Conservation (phyloP, 176 grass and related monocot genomes). For the Oryza coarctata region DNA sequence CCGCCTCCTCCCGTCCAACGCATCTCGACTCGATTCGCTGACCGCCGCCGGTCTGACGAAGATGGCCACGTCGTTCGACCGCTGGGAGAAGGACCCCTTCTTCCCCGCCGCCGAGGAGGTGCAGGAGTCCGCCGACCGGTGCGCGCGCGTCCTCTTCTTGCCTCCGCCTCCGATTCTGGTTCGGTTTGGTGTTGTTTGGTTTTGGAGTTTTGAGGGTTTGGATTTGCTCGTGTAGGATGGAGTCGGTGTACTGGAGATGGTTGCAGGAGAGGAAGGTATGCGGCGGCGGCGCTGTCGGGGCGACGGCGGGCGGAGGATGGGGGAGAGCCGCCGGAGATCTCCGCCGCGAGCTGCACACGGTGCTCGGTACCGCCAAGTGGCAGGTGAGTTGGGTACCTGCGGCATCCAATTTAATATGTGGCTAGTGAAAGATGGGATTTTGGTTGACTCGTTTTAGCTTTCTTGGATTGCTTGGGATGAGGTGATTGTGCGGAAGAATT, state of each 20-base stretch:
- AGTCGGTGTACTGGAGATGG: slow-evolving; percentile 73
- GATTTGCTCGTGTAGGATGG: slow-evolving; percentile 54
- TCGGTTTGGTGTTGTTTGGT: background rate
- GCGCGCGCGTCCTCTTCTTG: background rate
- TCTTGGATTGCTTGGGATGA: background rate
- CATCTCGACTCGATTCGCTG: background rate
- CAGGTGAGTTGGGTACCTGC: slow-evolving; percentile 42
- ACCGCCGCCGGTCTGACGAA: background rate
- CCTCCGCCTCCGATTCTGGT: background rate
- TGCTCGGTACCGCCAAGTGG: slow-evolving; percentile 85
- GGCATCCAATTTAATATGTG: background rate
- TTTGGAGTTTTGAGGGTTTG: background rate
- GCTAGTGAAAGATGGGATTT: background rate
- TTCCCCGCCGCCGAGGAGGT: slow-evolving; percentile 91
- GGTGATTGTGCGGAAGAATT: background rate
- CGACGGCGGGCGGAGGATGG: slow-evolving; percentile 2
- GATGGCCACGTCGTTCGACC: slow-evolving; percentile 85
- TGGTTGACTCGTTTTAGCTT: background rate
- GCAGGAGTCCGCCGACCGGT: slow-evolving; percentile 84
- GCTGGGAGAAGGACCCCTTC: slow-evolving; percentile 96
- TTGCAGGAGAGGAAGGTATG: slow-evolving; percentile 41
- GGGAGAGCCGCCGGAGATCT: slow-evolving; percentile 35
- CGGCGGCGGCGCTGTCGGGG: background rate
- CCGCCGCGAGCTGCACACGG: slow-evolving; percentile 64
- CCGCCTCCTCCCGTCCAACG: background rate